Percentiles rank a stretch among this genome's conserved stretches.
phyloP scores from a whole-genome alignment of 306 rosid genomes.

The Calophaca sinica region DNA sequence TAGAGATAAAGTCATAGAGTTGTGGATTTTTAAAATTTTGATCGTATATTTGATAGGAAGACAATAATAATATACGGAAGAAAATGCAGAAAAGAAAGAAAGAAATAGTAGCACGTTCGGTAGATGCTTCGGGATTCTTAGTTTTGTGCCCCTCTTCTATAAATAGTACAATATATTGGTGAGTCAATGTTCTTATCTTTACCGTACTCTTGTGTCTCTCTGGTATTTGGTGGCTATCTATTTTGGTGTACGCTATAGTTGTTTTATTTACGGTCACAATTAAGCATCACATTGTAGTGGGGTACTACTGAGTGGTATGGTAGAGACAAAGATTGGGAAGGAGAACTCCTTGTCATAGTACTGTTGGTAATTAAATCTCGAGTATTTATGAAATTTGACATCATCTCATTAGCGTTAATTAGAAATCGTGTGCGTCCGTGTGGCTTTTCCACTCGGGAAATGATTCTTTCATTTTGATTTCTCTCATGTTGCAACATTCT shows the following conservation, averaged over 20 bases:
- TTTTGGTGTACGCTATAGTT: too few species aligned
- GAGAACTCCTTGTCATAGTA: slow-evolving; percentile 8
- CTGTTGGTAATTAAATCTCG: background rate
- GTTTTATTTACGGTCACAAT: background rate
- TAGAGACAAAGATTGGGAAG: slow-evolving; percentile 12
- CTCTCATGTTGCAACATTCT: too few species aligned
- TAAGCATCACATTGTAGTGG: slow-evolving; percentile 21
- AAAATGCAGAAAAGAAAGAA: too few species aligned
- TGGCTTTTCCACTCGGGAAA: too few species aligned
- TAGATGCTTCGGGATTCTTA: too few species aligned
- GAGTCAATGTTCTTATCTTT: too few species aligned
- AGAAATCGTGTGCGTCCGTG: background rate
- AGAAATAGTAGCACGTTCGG: too few species aligned
- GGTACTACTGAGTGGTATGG: background rate
- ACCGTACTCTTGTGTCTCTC: too few species aligned
- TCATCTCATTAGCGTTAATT: background rate
- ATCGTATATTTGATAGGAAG: background rate
- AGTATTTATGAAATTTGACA: slow-evolving; percentile 6
- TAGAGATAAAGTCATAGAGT: slow-evolving; percentile 6
- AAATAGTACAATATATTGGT: too few species aligned
- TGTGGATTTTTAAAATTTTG: background rate
- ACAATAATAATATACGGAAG: background rate
- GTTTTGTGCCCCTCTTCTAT: too few species aligned
- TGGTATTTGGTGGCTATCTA: too few species aligned
- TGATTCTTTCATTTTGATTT: too few species aligned